phyloP scores from a whole-genome alignment of 169 alveolate genomes.

The Theileria annulata region DNA sequence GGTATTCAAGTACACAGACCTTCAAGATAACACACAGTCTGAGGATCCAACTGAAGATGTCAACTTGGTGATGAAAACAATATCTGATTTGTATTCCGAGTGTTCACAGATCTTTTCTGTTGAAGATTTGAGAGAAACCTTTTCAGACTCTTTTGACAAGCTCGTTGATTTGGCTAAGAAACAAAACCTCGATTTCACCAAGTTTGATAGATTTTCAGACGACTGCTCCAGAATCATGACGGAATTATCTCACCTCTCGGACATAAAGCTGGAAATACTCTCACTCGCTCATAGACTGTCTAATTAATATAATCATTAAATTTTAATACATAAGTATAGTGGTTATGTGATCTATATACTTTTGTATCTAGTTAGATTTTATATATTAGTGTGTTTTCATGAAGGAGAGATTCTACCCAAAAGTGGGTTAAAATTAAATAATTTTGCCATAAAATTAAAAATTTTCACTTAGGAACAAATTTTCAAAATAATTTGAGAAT shows the following conservation, averaged over 20 bases:
- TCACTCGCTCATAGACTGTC: conserved; percentile 53
- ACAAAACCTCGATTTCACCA: background rate
- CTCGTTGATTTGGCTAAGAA: background rate
- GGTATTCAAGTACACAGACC: conserved; percentile 10
- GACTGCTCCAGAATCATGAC: conserved; percentile 54
- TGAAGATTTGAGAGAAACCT: background rate
- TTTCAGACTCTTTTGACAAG: conserved; percentile 12
- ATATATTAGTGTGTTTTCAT: no score
- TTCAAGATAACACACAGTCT: background rate
- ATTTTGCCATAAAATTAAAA: no score
- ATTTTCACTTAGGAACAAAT: no score
- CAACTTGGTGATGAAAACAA: background rate
- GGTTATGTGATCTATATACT: no score
- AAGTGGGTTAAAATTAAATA: no score
- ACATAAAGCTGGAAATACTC: conserved; percentile 51
- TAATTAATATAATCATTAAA: conserved; percentile 25
- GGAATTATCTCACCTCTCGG: conserved; percentile 38
- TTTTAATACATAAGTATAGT: background rate
- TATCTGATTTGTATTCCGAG: background rate
- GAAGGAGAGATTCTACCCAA: no score
- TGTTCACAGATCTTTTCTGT: conserved; percentile 6
- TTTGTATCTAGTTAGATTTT: no score
- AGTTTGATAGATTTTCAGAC: conserved; percentile 34
- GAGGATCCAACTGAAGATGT: conserved; percentile 1
- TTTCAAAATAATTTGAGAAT: no score